Evolutionary conservation across 129 eudicot species (phyloP).

Genomic region (Arctium lappa): DNA sequence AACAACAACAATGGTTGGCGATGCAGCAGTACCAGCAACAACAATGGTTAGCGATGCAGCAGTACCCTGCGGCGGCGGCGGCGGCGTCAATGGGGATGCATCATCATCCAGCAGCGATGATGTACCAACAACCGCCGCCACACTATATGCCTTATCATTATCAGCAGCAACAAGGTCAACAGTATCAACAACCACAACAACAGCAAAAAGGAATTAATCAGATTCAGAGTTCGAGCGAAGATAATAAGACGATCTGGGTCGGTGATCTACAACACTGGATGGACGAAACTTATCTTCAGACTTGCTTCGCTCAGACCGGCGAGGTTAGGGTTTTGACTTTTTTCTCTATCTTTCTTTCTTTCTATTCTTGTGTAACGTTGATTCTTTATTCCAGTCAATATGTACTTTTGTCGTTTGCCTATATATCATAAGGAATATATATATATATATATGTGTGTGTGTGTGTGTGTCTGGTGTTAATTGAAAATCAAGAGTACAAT

Average conservation of each 20-base stretch:
- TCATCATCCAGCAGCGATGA: constrained; percentile 42
- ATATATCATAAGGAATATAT: not conserved
- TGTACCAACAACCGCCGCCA: constrained; percentile 48
- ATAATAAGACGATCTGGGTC: constrained; percentile 65
- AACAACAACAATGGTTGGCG: constrained; percentile 37
- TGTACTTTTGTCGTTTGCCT: constrained; percentile 26
- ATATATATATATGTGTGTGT: not conserved
- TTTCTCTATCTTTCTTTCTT: not conserved
- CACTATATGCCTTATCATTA: constrained; percentile 51
- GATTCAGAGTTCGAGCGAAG: constrained; percentile 50
- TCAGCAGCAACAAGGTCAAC: constrained; percentile 33
- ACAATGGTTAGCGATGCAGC: constrained; percentile 48
- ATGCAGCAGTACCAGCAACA: constrained; percentile 42
- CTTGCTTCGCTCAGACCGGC: constrained; percentile 51
- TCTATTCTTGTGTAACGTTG: constrained; percentile 23
- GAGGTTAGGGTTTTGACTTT: constrained; percentile 51
- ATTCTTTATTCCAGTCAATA: constrained; percentile 22
- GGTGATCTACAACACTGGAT: constrained; percentile 75
- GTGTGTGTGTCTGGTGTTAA: not conserved
- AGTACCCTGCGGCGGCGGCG: constrained; percentile 32
- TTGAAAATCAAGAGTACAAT: constrained; percentile 19
- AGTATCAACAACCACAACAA: constrained; percentile 25
- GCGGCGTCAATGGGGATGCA: constrained; percentile 37
- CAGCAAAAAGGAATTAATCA: constrained; percentile 27
- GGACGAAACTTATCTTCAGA: constrained; percentile 58